These are phyloP conservation scores for Geotrichum histeridarum DNA, from an alignment of 1,139 yeast genomes.

Conservation along the genomic window DNA sequence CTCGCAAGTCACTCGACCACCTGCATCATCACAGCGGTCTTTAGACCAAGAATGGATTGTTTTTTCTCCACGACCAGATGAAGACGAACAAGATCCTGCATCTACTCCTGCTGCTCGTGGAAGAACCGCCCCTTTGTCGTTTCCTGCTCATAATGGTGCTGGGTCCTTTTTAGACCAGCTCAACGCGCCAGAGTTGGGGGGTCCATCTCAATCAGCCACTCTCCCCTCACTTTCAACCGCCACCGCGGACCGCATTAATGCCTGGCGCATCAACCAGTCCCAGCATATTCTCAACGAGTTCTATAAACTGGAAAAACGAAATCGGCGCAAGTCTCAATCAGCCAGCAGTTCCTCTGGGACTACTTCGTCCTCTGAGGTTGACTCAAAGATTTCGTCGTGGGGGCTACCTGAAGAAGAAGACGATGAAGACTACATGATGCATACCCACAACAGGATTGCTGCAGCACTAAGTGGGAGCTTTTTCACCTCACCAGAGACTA, in stretches of 20 bases:
- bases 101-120: constrained; percentile 18
- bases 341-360: not conserved
- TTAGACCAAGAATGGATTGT: constrained; percentile 15
- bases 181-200: constrained; percentile 7
- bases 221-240: constrained; percentile 35
- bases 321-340: constrained; percentile 8
- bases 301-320: constrained; percentile 28
- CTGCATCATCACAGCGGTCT: constrained; percentile 2
- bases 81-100: not conserved
- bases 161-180: constrained; percentile 31
- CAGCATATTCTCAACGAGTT: constrained; percentile 34
- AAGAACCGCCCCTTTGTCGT: constrained; percentile 31
- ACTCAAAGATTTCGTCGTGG: constrained; percentile 14
- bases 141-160: constrained; percentile 38
- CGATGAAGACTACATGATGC: constrained; percentile 5
- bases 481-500: not conserved
- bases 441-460: constrained; percentile 11
- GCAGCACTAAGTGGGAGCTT: not conserved
- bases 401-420: constrained; percentile 18
- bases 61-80: constrained; percentile 6
- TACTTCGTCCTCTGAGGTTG: not conserved
- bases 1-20: not conserved
- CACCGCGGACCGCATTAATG: constrained; percentile 37
- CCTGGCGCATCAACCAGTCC: constrained; percentile 41
- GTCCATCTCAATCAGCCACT: constrained; percentile 19